Evolutionary conservation across 805 yeast species (phyloP), one percentile per base, ranked within the genome.

Genomic region (Sugiyamaella lignohabitans): DNA sequence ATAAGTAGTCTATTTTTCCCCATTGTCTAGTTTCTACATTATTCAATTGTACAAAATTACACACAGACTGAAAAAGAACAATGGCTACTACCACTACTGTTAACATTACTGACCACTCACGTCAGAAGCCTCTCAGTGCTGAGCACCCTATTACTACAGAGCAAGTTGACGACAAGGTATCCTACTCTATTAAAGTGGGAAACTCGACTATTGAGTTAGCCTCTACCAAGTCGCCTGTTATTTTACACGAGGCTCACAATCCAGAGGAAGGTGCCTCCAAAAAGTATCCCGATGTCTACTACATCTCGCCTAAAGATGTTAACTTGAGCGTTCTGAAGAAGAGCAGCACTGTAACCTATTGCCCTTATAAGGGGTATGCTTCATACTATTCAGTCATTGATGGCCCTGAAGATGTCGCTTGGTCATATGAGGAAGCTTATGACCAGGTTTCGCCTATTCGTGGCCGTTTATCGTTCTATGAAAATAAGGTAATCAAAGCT

Each of bases 361-460:
- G 53, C 36, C 53, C 53, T 4, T 50, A 47, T 24, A 50, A 50
- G 21, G 53, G 53, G 4, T 48, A 50, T 24, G 53, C 53, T 6
- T 30, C 37, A 8, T 50, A 50, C 35, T 50, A 50, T 29, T 34
- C 45, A 2, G 38, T 50, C 14, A 29, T 19, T 29, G 53, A 50
- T 4, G 46, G 46, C 5, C 39, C 35, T 17, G 35, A 43, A 29
- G 53, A 50, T 27, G 48, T 48, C 10, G 53, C 53, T 4, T 50
- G 53, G 53, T 43, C 41, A 3, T 50, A 50, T 41, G 51, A 50
- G 42, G 38, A 37, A 20, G 38, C 53, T 3, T 50, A 50, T 29
- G 48, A 50, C 4, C 48, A 48, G 19, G 45, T 44, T 10, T 23
- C 16, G 8, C 23, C 10, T 20, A 43, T 50, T 20, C 20, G 35